phyloP scores from a whole-genome alignment of 345 rosid genomes.

The Bretschneidera sinensis region DNA sequence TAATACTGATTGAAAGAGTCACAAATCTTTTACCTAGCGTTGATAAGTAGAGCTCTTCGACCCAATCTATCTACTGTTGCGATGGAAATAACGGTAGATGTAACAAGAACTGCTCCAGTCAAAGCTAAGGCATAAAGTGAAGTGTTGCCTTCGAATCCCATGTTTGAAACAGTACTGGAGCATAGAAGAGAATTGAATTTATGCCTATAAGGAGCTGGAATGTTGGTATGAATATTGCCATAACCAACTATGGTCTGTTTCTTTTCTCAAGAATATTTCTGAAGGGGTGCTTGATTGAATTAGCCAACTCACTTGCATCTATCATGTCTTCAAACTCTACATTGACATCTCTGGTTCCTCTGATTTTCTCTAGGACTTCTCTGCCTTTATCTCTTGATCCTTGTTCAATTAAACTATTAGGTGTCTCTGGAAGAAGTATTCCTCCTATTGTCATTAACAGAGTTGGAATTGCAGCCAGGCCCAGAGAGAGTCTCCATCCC shows the following conservation, averaged over 20 bases:
- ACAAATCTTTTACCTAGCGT: slow-evolving; percentile 50
- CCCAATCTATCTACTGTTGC: slow-evolving; percentile 72
- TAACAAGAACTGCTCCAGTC: slow-evolving; percentile 87
- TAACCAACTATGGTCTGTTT: slow-evolving; percentile 74
- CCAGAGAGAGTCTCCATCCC: slow-evolving; percentile 98
- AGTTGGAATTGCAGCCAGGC: slow-evolving; percentile 83
- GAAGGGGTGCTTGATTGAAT: slow-evolving; percentile 78
- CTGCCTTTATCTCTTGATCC: slow-evolving; percentile 58
- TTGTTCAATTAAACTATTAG: slow-evolving; percentile 79
- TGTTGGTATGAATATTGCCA: slow-evolving; percentile 77
- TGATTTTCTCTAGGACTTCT: slow-evolving; percentile 52
- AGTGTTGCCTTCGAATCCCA: slow-evolving; percentile 86
- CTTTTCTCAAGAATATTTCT: slow-evolving; percentile 66
- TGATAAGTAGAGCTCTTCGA: slow-evolving; percentile 67
- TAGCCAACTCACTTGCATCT: slow-evolving; percentile 85
- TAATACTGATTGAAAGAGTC: neutral
- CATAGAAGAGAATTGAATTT: slow-evolving; percentile 90
- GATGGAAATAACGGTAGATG: slow-evolving; percentile 83
- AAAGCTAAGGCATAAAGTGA: slow-evolving; percentile 83
- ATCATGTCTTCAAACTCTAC: slow-evolving; percentile 86
- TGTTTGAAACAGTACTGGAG: slow-evolving; percentile 85
- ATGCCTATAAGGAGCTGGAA: slow-evolving; percentile 96
- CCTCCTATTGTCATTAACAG: slow-evolving; percentile 82
- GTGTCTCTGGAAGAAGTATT: slow-evolving; percentile 69
- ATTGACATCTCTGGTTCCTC: slow-evolving; percentile 64